These are phyloP conservation scores for Phaeosphaeriaceae sp. DNA, from an alignment of 2,329 filamentous ascomycete species.

Conservation along the genomic window DNA sequence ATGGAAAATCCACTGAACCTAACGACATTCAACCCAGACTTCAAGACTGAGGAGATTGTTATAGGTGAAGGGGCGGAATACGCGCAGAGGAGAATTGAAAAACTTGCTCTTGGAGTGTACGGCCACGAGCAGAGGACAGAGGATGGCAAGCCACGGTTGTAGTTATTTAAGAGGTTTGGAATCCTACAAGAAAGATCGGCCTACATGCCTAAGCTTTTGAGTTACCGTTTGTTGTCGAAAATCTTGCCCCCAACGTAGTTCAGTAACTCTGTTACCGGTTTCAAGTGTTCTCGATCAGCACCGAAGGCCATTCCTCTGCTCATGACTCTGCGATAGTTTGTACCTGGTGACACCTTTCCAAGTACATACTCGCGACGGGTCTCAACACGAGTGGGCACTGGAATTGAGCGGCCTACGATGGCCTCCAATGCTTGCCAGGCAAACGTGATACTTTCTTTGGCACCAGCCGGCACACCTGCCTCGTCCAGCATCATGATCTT, in stretches of 20 bases:
- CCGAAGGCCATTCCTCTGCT: slow-evolving; percentile 61
- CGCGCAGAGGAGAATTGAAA: no score
- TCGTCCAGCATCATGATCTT: slow-evolving; percentile 63
- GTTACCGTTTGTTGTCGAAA: neutral
- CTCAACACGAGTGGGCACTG: slow-evolving; percentile 63
- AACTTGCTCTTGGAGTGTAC: no score
- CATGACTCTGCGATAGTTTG: slow-evolving; percentile 63
- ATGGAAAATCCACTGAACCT: no score
- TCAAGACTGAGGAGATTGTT: no score
- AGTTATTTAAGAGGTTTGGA: neutral
- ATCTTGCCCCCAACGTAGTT: slow-evolving; percentile 40
- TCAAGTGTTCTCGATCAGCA: slow-evolving; percentile 46
- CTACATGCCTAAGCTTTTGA: no score
- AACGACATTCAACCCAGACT: no score
- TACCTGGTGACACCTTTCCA: slow-evolving; percentile 62
- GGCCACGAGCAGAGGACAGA: no score
- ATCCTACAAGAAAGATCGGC: neutral
- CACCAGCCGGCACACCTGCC: slow-evolving; percentile 61
- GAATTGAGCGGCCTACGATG: slow-evolving; percentile 53
- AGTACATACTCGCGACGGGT: slow-evolving; percentile 60
- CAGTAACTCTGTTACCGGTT: slow-evolving; percentile 59
- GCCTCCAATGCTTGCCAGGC: slow-evolving; percentile 69
- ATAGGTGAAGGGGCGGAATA: no score
- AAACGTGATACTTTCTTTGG: slow-evolving; percentile 67
- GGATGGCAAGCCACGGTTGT: no score